Evolutionary conservation across 257 asterid genomes (phyloP).

Genomic region (Coffea eugenioides): DNA sequence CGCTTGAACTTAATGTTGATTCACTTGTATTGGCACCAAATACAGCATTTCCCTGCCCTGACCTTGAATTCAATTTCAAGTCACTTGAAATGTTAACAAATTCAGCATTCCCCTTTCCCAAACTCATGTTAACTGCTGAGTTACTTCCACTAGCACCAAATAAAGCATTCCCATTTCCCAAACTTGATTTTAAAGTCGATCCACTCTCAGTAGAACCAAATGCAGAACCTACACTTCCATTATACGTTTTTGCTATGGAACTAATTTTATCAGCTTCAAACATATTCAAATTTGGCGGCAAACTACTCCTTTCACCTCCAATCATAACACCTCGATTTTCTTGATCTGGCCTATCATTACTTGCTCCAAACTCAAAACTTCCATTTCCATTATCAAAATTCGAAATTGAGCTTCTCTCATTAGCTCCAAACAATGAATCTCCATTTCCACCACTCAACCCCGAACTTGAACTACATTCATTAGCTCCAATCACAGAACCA

Average conservation of each 20-base stretch:
- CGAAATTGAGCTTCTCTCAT: slow-evolving; percentile 20
- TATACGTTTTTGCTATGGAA: too few relatives aligned
- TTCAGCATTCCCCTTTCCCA: slow-evolving; percentile 13
- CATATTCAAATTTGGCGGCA: background rate
- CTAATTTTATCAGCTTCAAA: background rate
- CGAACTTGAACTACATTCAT: slow-evolving; percentile 23
- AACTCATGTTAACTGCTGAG: slow-evolving; percentile 11
- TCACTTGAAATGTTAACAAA: slow-evolving; percentile 12
- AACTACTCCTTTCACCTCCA: background rate
- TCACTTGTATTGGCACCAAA: slow-evolving; percentile 25
- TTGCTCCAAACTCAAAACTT: slow-evolving; percentile 18
- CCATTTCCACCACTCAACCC: slow-evolving; percentile 21
- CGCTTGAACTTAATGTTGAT: slow-evolving; percentile 11
- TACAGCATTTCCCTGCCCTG: background rate
- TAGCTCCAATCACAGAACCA: slow-evolving; percentile 25
- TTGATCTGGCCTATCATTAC: slow-evolving; percentile 13
- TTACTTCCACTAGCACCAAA: slow-evolving; percentile 25
- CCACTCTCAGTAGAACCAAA: slow-evolving; percentile 13
- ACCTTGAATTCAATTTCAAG: background rate
- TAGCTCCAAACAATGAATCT: slow-evolving; percentile 33
- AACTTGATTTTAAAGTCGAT: background rate
- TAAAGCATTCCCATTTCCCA: background rate
- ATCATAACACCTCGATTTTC: background rate
- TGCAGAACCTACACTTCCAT: background rate
- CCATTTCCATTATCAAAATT: slow-evolving; percentile 16